Evolutionary conservation across 306 rosid genomes (phyloP).

Genomic region (Begonia masoniana): DNA sequence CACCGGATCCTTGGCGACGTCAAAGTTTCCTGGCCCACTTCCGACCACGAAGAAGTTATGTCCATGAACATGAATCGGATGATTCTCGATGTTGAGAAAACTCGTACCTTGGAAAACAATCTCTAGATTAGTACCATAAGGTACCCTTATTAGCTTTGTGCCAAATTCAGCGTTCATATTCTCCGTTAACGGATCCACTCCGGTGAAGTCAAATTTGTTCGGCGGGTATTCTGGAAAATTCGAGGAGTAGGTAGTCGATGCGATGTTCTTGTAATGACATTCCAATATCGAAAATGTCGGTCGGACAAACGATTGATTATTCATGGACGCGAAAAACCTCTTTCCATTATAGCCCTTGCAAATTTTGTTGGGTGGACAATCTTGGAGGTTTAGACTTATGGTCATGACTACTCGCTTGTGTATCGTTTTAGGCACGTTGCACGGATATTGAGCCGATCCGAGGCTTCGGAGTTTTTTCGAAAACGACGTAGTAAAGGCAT

Average conservation of each 20-base stretch:
- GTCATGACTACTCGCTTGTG: conserved; percentile 29
- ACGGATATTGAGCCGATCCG: conserved; percentile 36
- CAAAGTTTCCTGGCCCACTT: conserved; percentile 37
- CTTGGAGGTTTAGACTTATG: conserved; percentile 60
- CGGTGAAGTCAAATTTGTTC: conserved; percentile 27
- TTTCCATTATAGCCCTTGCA: conserved; percentile 33
- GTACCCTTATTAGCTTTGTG: conserved; percentile 27
- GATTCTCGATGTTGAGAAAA: conserved; percentile 58
- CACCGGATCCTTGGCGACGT: conserved; percentile 26
- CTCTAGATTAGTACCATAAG: conserved; percentile 39
- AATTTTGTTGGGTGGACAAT: conserved; percentile 32
- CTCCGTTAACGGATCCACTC: conserved; percentile 23
- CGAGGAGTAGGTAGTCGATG: background rate
- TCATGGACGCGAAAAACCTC: conserved; percentile 50
- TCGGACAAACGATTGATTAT: conserved; percentile 56
- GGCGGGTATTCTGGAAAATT: conserved; percentile 46
- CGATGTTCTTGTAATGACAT: conserved; percentile 25
- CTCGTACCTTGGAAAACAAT: conserved; percentile 43
- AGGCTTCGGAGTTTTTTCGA: conserved; percentile 32
- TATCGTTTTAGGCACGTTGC: conserved; percentile 34
- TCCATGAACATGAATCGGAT: conserved; percentile 63
- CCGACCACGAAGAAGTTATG: conserved; percentile 63
- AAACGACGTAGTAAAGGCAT: conserved; percentile 26
- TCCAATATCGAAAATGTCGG: conserved; percentile 36
- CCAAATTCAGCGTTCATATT: conserved; percentile 55